These are phyloP conservation scores for Saitozyma podzolica DNA, from an alignment of 768 basidiomycete species.

Conservation along the genomic window DNA sequence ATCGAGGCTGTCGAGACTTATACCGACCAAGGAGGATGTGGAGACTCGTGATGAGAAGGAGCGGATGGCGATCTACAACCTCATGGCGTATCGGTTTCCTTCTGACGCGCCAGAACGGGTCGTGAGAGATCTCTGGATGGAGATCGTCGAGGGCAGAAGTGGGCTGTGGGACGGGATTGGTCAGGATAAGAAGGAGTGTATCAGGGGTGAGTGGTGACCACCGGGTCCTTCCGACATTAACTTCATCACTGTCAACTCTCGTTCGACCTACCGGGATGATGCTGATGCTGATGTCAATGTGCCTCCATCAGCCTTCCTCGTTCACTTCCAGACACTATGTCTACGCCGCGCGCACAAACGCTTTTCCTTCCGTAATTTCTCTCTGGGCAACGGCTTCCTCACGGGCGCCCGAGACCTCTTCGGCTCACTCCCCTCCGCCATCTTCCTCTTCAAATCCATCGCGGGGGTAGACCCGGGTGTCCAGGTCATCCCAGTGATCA, in stretches of 20 bases:
- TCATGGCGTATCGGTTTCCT: conserved; percentile 80
- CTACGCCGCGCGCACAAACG: conserved; percentile 88
- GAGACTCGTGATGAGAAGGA: conserved; percentile 55
- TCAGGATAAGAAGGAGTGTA: conserved; percentile 83
- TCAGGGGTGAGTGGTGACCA: conserved; percentile 64
- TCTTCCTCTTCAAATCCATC: conserved; percentile 90
- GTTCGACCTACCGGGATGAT: neutral
- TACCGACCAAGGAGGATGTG: conserved; percentile 62
- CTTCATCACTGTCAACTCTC: neutral
- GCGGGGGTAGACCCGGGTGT: conserved; percentile 73
- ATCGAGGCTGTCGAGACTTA: conserved; percentile 82
- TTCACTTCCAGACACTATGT: conserved; percentile 85
- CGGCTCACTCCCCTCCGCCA: conserved; percentile 85
- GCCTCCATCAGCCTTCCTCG: conserved; percentile 70
- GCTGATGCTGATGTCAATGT: neutral
- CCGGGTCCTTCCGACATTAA: neutral
- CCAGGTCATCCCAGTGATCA: conserved; percentile 82
- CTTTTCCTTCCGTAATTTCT: conserved; percentile 87
- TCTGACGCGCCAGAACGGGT: conserved; percentile 66
- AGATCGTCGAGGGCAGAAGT: conserved; percentile 85
- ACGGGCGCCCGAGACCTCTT: conserved; percentile 87
- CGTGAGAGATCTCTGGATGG: conserved; percentile 86
- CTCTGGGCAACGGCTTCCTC: conserved; percentile 84
- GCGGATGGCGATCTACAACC: conserved; percentile 63
- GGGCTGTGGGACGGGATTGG: conserved; percentile 81